Evolutionary conservation across 2,329 filamentous ascomycete species (phyloP).

Genomic region (Mollisia scopiformis): DNA sequence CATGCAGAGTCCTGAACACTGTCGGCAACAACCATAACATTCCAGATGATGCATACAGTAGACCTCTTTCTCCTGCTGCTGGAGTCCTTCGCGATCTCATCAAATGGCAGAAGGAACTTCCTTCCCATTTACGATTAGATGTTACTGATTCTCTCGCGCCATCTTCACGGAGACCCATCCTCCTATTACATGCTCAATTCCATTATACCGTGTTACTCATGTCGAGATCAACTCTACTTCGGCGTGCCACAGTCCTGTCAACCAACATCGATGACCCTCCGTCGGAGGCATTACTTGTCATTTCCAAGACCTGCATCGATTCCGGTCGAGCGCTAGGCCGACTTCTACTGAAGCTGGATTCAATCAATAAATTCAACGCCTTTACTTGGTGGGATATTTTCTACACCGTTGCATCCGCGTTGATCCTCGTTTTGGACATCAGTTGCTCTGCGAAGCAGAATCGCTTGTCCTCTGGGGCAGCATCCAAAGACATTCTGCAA

Average conservation of each 20-base stretch:
- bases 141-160: slow-evolving; percentile 36
- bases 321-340: slow-evolving; percentile 40
- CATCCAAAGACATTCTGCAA: slow-evolving; percentile 37
- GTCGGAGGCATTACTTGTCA: slow-evolving; percentile 33
- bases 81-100: slow-evolving; percentile 42
- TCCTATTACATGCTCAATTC: too few relatives aligned
- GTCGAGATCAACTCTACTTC: too few relatives aligned
- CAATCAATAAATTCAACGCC: slow-evolving; percentile 42
- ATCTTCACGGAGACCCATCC: too few relatives aligned
- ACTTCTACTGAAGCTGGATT: slow-evolving; percentile 41
- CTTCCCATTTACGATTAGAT: slow-evolving; percentile 38
- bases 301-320: slow-evolving; percentile 42
- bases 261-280: too few relatives aligned
- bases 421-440: slow-evolving; percentile 43
- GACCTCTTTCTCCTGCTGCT: slow-evolving; percentile 43
- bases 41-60: slow-evolving; percentile 40
- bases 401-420: slow-evolving; percentile 41
- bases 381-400: slow-evolving; percentile 46
- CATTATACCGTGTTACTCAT: too few relatives aligned
- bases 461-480: slow-evolving; percentile 26
- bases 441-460: slow-evolving; percentile 34
- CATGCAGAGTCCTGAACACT: slow-evolving; percentile 42
- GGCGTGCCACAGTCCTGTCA: too few relatives aligned
- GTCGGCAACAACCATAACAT: slow-evolving; percentile 1
- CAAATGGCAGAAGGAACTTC: slow-evolving; percentile 42